phyloP scores from a whole-genome alignment of 305 asterid genomes.

The Fraxinus baroniana region DNA sequence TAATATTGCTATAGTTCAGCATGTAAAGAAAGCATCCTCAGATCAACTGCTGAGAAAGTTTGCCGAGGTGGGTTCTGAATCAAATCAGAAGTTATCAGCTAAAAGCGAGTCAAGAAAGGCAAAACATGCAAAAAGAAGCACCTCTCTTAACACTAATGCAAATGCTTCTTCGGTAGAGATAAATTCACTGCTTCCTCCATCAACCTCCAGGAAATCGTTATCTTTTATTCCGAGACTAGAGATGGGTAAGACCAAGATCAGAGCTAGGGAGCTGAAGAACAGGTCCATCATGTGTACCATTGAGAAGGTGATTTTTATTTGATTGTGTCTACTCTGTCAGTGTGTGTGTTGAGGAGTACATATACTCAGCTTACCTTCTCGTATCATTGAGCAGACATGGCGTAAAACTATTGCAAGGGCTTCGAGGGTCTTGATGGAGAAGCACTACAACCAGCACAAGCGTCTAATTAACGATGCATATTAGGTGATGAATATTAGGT shows the following conservation, averaged over 20 bases:
- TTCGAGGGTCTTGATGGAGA: constrained; percentile 74
- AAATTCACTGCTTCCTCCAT: background rate
- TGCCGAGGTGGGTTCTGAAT: background rate
- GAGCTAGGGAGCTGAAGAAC: constrained; percentile 58
- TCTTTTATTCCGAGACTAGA: constrained; percentile 46
- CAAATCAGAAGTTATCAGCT: background rate
- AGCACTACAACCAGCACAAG: constrained; percentile 68
- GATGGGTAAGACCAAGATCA: constrained; percentile 46
- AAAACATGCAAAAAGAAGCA: background rate
- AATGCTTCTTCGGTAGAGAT: background rate
- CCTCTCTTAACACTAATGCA: background rate
- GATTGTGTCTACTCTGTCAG: background rate
- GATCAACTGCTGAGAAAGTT: background rate
- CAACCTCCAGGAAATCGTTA: constrained; percentile 33
- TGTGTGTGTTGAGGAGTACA: background rate
- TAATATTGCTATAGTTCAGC: background rate
- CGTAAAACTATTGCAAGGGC: constrained; percentile 68
- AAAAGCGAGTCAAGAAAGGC: background rate
- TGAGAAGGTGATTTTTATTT: constrained; percentile 46
- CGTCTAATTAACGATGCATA: constrained; percentile 54
- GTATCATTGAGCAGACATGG: constrained; percentile 57
- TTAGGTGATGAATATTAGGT: constrained; percentile 20
- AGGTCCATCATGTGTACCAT: constrained; percentile 54
- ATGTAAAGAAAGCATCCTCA: background rate
- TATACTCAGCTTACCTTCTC: background rate